These are phyloP conservation scores for Teunomyces kruisii DNA, from an alignment of 805 yeast species.

Conservation along the genomic window DNA sequence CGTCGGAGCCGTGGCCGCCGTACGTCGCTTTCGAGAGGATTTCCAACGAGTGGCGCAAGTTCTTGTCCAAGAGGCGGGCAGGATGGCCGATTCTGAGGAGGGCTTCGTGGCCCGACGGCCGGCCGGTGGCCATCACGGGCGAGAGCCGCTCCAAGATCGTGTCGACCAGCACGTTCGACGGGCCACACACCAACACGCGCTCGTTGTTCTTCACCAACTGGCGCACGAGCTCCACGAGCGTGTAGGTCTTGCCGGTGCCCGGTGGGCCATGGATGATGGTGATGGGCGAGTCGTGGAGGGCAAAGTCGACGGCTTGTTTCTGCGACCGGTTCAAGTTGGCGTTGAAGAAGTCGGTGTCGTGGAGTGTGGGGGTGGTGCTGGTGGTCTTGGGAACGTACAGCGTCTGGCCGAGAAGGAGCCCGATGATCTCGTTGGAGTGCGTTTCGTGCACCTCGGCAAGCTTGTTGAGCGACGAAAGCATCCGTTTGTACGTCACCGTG, in stretches of 20 bases:
- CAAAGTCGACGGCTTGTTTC: conserved; percentile 64
- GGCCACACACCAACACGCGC: conserved; percentile 84
- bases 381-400: conserved; percentile 18
- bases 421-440: conserved; percentile 33
- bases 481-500: conserved; percentile 71
- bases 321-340: conserved; percentile 65
- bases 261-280: conserved; percentile 77
- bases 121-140: too few relatives aligned
- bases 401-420: conserved; percentile 47
- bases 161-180: conserved; percentile 90
- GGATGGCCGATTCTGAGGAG: conserved; percentile 93
- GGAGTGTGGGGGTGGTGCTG: background rate
- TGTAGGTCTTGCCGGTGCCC: conserved; percentile 82
- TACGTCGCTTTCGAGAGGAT: conserved; percentile 59
- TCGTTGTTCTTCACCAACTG: conserved; percentile 54
- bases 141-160: conserved; percentile 78
- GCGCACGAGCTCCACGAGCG: conserved; percentile 75
- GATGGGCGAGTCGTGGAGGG: conserved; percentile 55
- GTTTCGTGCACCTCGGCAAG: conserved; percentile 48
- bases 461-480: conserved; percentile 75
- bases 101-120: too few relatives aligned
- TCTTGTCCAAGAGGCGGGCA: conserved; percentile 67
- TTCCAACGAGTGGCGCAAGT: conserved; percentile 74
- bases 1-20: conserved; percentile 38
- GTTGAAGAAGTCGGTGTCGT: conserved; percentile 38